Base-by-base conservation (phyloP, 306 rosid species). In the Cucurbita ficifolia region DNA sequence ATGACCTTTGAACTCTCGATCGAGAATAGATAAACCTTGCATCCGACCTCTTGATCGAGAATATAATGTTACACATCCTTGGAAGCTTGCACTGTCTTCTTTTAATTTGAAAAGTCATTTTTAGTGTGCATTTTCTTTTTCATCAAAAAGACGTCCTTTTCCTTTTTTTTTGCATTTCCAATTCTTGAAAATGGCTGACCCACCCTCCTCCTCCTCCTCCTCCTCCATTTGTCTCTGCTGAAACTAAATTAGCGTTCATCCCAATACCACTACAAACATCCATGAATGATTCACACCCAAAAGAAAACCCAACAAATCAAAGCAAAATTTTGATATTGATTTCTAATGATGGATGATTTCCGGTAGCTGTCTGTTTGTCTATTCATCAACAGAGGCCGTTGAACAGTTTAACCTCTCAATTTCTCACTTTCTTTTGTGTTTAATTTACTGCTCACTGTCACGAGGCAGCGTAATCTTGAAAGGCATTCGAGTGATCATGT, bases 331-430 rank as follows among this genome's bases (percentile, higher is more conserved):
- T 40, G 38, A 11, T 67, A 7, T 45, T 67, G 35, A 36, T 22
- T 4, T 46, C 16, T 12, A 46, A 68, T 68, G 73, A 68, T 68
- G 17, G 40, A 3, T 68, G 40, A 10, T 46, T 68, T 67, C 39
- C 22, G 73, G 73, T 67, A 67, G 19, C 73, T 68, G 73, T 68
- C 73, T 68, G 40, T 68, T 46, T 68, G 73, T 68, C 55, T 22
- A 2, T 29, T 22, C 36, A 3, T 68, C 55, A 45, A 64, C 29
- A 18, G 3, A 10, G 22, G 33, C 70, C 33, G 71, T 64, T 42
- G 8, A 9, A 63, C 64, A 24, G 45, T 60, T 33, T 19, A 60
- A 59, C 43, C 22, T 16, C 43, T 7, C 18, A 33, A n/a, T 18
- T 42, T 40, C 7, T 60, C 68, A 29, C 68, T 36, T 5, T n/a